Evolutionary conservation across 2,329 filamentous ascomycete genomes (phyloP), one percentile per base, ranked within the genome.

Genomic region (Fusarium mangiferae): DNA sequence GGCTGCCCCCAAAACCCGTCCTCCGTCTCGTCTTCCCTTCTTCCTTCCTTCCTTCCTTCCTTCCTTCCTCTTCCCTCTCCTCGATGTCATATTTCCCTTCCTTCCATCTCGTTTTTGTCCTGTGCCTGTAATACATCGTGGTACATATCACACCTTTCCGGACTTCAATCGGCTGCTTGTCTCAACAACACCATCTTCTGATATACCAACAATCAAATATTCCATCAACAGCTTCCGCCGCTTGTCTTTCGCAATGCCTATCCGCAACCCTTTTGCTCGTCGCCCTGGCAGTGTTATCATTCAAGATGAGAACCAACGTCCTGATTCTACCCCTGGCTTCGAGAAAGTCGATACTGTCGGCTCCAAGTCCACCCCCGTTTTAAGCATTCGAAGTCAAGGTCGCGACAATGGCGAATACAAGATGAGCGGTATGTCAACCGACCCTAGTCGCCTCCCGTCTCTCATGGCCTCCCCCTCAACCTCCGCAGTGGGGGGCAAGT

Each of bases 381-480:
- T 93, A 79, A 92, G 89, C 78, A 87, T 92, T 62, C 87, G 87
- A 75, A 90, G 88, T 77, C 88, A 84, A 78, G 89, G 90, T 80
- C 85, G 86, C 61, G 91, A 93, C 75, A 91, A 87, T 41, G 90
- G 90, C 73, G 92, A 94, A 81, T 94, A 94, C 84, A 93, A 94
- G 83, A 89, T 95, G 89, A 94, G 92, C 83, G 92, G 93, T 94
- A 89, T 79, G 90, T 83, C 52, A 59, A 20, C 48, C 39, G 26
- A 35, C 26, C 52, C 61, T 48, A 48, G 41, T 68, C 67, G 69
- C 71, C 45, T 65, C 61, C 49, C 35, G 69, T 54, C 42, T 70
- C 64, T 62, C 68, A 52, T 66, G 54, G 51, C 44, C 62, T 26
- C 33, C 66, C 48, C 59, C 30, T 66, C 66, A 44, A 30, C 51